These are phyloP conservation scores for Ciborinia camelliae DNA, from an alignment of 2,329 filamentous ascomycete species.

Conservation along the genomic window DNA sequence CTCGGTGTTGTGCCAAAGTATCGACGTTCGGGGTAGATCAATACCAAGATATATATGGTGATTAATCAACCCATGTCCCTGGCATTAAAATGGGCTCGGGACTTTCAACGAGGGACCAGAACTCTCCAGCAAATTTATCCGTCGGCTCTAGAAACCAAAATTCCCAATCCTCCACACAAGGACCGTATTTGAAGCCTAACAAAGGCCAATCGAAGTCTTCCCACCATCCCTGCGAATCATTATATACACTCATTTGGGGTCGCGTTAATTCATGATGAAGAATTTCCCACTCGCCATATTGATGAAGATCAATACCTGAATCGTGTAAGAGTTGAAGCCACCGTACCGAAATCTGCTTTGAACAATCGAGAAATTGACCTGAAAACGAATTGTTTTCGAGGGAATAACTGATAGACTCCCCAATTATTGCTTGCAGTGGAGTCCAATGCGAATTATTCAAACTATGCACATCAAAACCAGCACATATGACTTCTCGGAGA, in stretches of 20 bases:
- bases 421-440: neutral
- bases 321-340: neutral
- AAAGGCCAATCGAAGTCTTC: neutral
- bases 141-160: slow-evolving; percentile 10
- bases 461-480: neutral
- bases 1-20: neutral
- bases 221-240: too few species aligned
- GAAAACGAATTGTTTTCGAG: too few species aligned
- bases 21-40: neutral
- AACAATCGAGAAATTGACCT: neutral
- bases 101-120: slow-evolving; percentile 20
- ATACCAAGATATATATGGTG: fast-evolving
- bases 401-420: neutral
- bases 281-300: slow-evolving; percentile 14
- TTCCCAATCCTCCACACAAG: slow-evolving; percentile 20
- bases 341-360: neutral
- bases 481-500: neutral
- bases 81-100: neutral
- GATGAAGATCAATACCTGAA: slow-evolving; percentile 10
- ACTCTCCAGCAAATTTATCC: slow-evolving; percentile 17
- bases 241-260: too few species aligned
- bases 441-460: neutral
- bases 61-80: neutral
- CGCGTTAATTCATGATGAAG: too few species aligned
- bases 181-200: slow-evolving; percentile 16